phyloP scores from a whole-genome alignment of 31 red algal genomes.

The Asparagopsis taxiformis region DNA sequence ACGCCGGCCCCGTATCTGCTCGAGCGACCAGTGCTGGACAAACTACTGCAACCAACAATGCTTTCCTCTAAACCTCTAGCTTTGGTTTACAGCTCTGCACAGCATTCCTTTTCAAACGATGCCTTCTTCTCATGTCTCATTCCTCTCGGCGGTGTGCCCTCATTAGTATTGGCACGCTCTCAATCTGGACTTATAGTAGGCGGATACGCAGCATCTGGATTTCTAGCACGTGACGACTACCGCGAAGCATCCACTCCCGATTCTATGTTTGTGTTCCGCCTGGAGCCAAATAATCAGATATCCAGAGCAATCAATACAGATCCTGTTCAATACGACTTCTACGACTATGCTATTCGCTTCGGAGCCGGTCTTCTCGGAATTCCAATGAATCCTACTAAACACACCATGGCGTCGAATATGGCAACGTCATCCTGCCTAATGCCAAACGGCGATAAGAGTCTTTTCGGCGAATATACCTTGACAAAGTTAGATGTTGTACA shows the following conservation, averaged over 20 bases:
- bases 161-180: constrained; percentile 38
- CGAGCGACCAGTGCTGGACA: too few relatives aligned
- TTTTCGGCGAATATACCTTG: constrained; percentile 33
- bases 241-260: constrained; percentile 36
- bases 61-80: constrained; percentile 12
- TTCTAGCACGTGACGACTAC: constrained; percentile 59
- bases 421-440: constrained; percentile 37
- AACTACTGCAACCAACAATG: constrained; percentile 41
- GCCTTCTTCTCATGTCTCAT: constrained; percentile 29
- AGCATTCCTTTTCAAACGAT: constrained; percentile 30
- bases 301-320: constrained; percentile 36
- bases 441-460: constrained; percentile 44
- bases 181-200: constrained; percentile 24
- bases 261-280: constrained; percentile 47
- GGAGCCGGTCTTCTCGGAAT: constrained; percentile 52
- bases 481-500: constrained; percentile 25
- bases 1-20: too few relatives aligned
- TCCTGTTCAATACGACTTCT: constrained; percentile 54
- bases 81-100: constrained; percentile 6
- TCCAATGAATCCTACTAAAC: constrained; percentile 61
- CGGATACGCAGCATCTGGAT: constrained; percentile 46
- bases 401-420: constrained; percentile 30
- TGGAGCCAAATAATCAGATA: constrained; percentile 8
- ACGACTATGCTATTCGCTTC: constrained; percentile 60
- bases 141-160: constrained; percentile 48